Percentiles rank a stretch among this genome's conserved stretches.
Evolutionary conservation across 768 basidiomycete genomes (phyloP).

Genomic region (Suillus alpinus): DNA sequence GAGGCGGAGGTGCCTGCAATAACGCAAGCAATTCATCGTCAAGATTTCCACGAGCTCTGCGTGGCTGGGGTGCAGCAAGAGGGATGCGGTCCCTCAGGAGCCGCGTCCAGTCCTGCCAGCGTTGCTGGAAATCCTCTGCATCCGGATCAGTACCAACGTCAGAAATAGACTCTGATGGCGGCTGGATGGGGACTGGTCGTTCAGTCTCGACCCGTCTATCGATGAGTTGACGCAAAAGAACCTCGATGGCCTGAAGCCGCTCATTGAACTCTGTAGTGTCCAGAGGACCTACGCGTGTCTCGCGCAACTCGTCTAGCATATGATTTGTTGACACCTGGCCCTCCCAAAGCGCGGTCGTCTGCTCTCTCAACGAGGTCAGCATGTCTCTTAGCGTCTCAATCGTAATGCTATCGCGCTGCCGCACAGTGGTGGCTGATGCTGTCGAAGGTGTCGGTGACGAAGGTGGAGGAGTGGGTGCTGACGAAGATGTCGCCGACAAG

Average conservation of each 20-base stretch:
- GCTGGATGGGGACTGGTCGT: constrained; percentile 10
- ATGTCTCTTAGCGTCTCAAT: constrained; percentile 50
- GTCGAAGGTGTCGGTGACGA: constrained; percentile 37
- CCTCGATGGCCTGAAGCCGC: constrained; percentile 26
- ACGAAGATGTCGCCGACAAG: constrained; percentile 39
- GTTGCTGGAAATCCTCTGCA: constrained; percentile 4
- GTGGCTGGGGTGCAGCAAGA: constrained; percentile 44
- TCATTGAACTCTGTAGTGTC: constrained; percentile 40
- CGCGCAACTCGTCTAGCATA: constrained; percentile 60
- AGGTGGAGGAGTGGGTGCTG: constrained; percentile 33
- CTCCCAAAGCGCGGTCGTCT: constrained; percentile 57
- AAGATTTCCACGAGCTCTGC: constrained; percentile 47
- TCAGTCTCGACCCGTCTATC: constrained; percentile 8
- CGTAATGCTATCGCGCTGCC: constrained; percentile 30
- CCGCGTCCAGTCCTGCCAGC: constrained; percentile 17
- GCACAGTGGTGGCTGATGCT: constrained; percentile 36
- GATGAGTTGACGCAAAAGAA: constrained; percentile 16
- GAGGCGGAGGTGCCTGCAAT: constrained; percentile 44
- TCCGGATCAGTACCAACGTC: constrained; percentile 28
- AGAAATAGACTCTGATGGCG: constrained; percentile 25
- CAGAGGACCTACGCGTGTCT: constrained; percentile 36
- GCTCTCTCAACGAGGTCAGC: constrained; percentile 56
- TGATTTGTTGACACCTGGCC: constrained; percentile 60
- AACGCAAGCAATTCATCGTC: constrained; percentile 62
- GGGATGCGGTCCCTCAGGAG: constrained; percentile 30